Conservation (phyloP, 805 yeast genomes). For the Barnettozyma sp. region DNA sequence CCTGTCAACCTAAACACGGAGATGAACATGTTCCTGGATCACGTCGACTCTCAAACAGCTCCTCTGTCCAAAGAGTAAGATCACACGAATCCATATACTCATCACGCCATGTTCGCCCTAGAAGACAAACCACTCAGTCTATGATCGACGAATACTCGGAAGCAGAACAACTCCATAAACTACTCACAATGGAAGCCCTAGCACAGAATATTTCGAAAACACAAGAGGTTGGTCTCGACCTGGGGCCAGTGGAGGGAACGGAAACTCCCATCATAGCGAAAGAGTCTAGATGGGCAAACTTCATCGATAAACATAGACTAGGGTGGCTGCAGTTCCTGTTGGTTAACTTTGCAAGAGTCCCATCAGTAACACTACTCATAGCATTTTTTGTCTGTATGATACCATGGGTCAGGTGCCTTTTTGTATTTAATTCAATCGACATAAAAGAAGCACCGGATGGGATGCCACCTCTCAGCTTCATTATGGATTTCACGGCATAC, state of each 20-base stretch:
- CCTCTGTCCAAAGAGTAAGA: background rate
- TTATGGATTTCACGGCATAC: constrained; percentile 76
- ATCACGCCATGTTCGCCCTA: background rate
- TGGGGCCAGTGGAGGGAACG: constrained; percentile 2
- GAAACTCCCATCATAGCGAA: background rate
- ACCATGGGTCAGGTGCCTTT: constrained; percentile 78
- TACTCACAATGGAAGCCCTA: constrained; percentile 11
- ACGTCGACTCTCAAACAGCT: background rate
- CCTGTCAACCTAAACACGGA: too few relatives aligned
- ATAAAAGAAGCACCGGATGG: constrained; percentile 79
- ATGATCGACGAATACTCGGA: constrained; percentile 23
- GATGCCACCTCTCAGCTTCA: constrained; percentile 73
- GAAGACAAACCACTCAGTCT: constrained; percentile 14
- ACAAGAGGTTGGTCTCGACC: constrained; percentile 19
- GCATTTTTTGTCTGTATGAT: constrained; percentile 68
- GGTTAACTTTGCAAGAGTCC: constrained; percentile 60
- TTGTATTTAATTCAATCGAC: constrained; percentile 42
- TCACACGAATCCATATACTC: constrained; percentile 1
- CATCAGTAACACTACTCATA: constrained; percentile 60
- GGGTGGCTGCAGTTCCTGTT: constrained; percentile 31
- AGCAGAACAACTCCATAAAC: constrained; percentile 16
- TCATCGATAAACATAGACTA: constrained; percentile 24
- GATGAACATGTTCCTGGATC: too few relatives aligned
- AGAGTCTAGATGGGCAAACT: constrained; percentile 14
- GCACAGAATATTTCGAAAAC: constrained; percentile 17